Conservation (phyloP, 2,329 filamentous ascomycete species). For the Botryotinia globosa region DNA sequence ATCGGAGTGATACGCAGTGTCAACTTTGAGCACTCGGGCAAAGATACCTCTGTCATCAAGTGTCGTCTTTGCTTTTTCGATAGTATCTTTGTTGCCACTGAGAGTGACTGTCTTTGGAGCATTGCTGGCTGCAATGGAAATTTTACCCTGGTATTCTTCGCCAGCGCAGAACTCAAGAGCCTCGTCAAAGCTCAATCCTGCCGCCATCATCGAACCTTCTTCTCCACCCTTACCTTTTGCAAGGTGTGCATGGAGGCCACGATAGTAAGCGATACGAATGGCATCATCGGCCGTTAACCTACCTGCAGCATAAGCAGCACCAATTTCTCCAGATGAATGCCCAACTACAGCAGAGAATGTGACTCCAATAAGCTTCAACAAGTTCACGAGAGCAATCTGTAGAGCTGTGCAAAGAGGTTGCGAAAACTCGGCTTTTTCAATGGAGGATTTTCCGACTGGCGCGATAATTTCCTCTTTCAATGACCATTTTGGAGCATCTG, state of each 20-base stretch:
- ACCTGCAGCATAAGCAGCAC: slow-evolving; percentile 45
- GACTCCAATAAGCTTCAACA: slow-evolving; percentile 45
- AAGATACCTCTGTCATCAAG: slow-evolving; percentile 26
- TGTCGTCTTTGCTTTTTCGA: slow-evolving; percentile 17
- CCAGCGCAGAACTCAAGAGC: slow-evolving; percentile 20
- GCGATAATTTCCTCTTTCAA: slow-evolving; percentile 29
- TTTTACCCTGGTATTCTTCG: slow-evolving; percentile 18
- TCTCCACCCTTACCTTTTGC: slow-evolving; percentile 21
- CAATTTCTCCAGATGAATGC: slow-evolving; percentile 50
- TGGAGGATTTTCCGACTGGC: slow-evolving; percentile 24
- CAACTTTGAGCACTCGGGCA: slow-evolving; percentile 27
- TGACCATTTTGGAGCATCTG: slow-evolving; percentile 19
- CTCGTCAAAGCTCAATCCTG: slow-evolving; percentile 37
- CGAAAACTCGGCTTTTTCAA: slow-evolving; percentile 34
- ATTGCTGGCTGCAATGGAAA: slow-evolving; percentile 37
- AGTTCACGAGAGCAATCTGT: slow-evolving; percentile 46
- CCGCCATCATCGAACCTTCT: slow-evolving; percentile 50
- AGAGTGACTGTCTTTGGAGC: slow-evolving; percentile 30
- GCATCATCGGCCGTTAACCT: slow-evolving; percentile 38
- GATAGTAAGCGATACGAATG: slow-evolving; percentile 46
- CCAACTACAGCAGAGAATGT: slow-evolving; percentile 42
- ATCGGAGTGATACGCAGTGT: slow-evolving; percentile 31
- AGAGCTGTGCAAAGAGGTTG: slow-evolving; percentile 48
- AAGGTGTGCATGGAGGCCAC: slow-evolving; percentile 33
- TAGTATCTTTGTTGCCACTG: slow-evolving; percentile 30